A percentile compares a stretch with the other conserved stretches of the same genome.
Conservation (phyloP, 495 filamentous ascomycete genomes). For the Penicillium waksmanii region DNA sequence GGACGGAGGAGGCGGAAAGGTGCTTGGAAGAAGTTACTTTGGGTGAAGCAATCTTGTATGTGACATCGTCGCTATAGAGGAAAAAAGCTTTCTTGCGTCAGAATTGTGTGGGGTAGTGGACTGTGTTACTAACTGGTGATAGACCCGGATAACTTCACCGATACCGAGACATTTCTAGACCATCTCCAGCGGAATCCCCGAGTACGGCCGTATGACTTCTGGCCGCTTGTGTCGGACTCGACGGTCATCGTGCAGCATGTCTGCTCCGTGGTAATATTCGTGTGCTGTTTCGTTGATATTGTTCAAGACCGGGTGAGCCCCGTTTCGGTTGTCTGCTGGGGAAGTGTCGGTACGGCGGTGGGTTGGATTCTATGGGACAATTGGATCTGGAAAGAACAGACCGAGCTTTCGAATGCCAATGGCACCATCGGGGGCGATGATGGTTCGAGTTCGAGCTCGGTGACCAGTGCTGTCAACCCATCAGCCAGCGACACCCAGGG, state of each 20-base stretch:
- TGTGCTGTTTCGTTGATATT: conserved; percentile 91
- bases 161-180: conserved; percentile 92
- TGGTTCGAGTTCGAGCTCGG: conserved; percentile 50
- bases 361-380: conserved; percentile 92
- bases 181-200: conserved; percentile 95
- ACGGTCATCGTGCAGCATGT: conserved; percentile 98
- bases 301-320: conserved; percentile 83
- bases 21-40: conserved; percentile 92
- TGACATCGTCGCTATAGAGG: not conserved
- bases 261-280: conserved; percentile 89
- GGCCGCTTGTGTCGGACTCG: conserved; percentile 91
- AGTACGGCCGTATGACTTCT: conserved; percentile 95
- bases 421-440: conserved; percentile 48
- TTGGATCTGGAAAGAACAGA: conserved; percentile 72
- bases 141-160: conserved; percentile 99
- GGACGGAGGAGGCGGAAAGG: conserved; percentile 67
- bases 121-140: conserved; percentile 15
- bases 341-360: conserved; percentile 78
- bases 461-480: conserved; percentile 42
- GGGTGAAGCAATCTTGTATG: conserved; percentile 95
- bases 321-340: conserved; percentile 81
- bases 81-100: not conserved
- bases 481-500: conserved; percentile 25
- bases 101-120: not conserved
- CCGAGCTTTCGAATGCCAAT: conserved; percentile 42